Percentiles rank a stretch among this genome's conserved stretches.
phyloP scores from a whole-genome alignment of 1,284 basidiomycete species.

The Ustilago xerochloae region DNA sequence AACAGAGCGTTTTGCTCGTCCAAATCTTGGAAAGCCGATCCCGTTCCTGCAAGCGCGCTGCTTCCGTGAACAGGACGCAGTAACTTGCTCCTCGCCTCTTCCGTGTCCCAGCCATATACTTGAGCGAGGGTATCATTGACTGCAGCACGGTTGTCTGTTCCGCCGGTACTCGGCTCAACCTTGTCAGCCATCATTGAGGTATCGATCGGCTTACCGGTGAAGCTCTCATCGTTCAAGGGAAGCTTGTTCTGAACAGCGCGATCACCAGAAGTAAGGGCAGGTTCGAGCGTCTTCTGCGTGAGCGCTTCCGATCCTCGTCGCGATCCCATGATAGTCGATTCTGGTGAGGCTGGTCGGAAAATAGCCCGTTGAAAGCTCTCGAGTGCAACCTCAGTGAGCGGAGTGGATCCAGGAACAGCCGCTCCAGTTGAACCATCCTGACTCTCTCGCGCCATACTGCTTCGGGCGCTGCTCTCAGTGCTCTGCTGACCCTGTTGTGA shows the following conservation, averaged over 20 bases:
- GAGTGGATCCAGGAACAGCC: conserved; percentile 5
- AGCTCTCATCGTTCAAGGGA: neutral
- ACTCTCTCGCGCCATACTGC: neutral
- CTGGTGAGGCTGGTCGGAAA: conserved; percentile 37
- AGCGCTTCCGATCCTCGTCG: conserved; percentile 46
- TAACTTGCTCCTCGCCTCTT: conserved; percentile 13
- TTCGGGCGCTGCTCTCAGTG: conserved; percentile 1
- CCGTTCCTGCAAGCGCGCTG: neutral
- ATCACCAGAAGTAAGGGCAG: neutral
- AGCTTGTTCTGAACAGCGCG: neutral
- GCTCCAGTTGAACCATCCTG: neutral
- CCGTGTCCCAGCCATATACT: conserved; percentile 35
- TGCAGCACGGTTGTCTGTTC: conserved; percentile 9
- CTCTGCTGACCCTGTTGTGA: conserved; percentile 1
- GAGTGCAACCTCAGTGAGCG: conserved; percentile 35
- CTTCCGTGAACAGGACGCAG: neutral
- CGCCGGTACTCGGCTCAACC: neutral
- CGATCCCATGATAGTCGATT: conserved; percentile 47
- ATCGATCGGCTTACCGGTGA: neutral
- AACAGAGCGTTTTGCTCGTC: conserved; percentile 40
- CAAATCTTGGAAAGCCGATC: conserved; percentile 19
- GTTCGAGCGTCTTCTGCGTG: conserved; percentile 36
- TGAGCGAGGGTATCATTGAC: conserved; percentile 27
- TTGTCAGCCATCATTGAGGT: too few relatives aligned
- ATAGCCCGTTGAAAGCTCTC: conserved; percentile 32